phyloP scores from a whole-genome alignment of 139 green algal species.

The Medakamo hakoo region DNA sequence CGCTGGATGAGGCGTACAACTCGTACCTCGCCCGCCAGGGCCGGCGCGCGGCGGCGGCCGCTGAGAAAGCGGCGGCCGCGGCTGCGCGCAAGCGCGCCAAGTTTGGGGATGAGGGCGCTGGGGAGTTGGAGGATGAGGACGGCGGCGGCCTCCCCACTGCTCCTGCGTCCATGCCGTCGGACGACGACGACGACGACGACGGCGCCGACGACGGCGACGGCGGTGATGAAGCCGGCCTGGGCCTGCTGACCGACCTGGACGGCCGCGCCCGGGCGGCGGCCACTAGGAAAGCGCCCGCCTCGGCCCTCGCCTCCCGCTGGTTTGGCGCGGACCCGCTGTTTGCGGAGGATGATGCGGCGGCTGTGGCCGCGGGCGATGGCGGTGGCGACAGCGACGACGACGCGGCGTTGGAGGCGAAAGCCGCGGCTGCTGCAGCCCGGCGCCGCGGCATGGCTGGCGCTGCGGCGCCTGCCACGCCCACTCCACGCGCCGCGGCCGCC shows the following conservation, averaged over 20 bases:
- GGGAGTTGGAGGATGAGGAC: neutral
- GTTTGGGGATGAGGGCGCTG: neutral
- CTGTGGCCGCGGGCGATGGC: conserved; percentile 9
- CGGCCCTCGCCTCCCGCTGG: neutral
- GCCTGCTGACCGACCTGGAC: neutral
- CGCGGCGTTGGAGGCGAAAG: neutral
- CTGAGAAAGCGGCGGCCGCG: neutral
- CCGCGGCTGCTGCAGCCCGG: neutral
- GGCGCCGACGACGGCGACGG: neutral
- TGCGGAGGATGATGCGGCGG: conserved; percentile 2
- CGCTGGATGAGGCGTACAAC: neutral
- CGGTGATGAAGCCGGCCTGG: neutral
- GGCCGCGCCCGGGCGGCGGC: too few species aligned
- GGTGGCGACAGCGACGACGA: conserved; percentile 29
- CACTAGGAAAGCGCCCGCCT: neutral
- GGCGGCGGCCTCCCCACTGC: too few species aligned
- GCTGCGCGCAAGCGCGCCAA: neutral
- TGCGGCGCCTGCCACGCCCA: neutral
- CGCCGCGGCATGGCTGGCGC: neutral
- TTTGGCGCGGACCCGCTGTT: conserved; percentile 5
- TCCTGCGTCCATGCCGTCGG: too few species aligned
- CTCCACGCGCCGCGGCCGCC: neutral
- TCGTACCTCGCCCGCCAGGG: neutral
- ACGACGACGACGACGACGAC: neutral
- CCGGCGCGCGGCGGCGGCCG: too few species aligned